Base-by-base conservation (phyloP, 2,329 filamentous ascomycete species). In the Aspergillus eucalypticola region DNA sequence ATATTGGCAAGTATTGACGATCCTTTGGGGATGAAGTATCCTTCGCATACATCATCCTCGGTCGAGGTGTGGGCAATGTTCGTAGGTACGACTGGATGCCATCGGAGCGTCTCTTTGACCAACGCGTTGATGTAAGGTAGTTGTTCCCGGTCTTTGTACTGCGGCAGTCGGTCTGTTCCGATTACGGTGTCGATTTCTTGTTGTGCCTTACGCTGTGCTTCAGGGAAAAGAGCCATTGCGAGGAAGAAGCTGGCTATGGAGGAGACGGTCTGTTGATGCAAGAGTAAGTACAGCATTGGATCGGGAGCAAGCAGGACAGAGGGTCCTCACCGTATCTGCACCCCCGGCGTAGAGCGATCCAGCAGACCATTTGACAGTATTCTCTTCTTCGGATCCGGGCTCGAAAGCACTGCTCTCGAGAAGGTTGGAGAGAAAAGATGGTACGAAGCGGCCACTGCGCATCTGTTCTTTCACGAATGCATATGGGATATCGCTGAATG, bases 401-500 rank as follows among this genome's bases (percentile, higher is more conserved):
- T 23, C 19, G 0, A 66, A 39, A 4, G 69, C 66, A 1, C 68
- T 69, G 3, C 75, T 64, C 21, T 78, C 68, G 13, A 82, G 69
- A 2, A 76, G 69, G 35, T 77, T 72, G 0, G 78, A 78, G 0
- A 82, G 63, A 42, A 78, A 81, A 0, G 79, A 82, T 2, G 69
- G 66, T 10, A 69, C 67, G 19, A 69, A 65, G 15, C 51, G 66
- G 3, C 70, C 70, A 1, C 68, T 35, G 0, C 61, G 60, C 66
- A 81, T 77, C 58, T 80, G 77, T 13, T 76, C 65, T 56, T 78
- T 75, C 5, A 80, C 78, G 58, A 80, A 82, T 2, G 62, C 67
- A 57, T 78, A 82, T 0, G 81, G 71, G 4, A 76, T 67, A 13
- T 79, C 72, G 8, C 68, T 67, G 2, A 71, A 69, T 11, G 72